phyloP scores from a whole-genome alignment of 1,139 yeast genomes.

The Kodamaea plutei region DNA sequence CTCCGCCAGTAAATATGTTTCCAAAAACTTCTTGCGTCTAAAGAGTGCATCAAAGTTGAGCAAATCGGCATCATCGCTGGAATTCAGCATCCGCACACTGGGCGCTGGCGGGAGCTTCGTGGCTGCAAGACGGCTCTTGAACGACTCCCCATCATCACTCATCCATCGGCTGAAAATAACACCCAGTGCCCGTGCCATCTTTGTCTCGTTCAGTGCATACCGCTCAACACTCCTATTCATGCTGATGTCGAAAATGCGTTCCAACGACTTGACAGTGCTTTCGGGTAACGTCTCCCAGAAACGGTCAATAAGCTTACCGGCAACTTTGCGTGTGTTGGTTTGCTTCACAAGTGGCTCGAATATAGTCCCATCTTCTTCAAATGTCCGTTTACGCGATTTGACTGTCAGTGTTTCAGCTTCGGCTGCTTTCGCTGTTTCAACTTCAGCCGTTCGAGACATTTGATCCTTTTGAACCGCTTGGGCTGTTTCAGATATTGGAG shows the following conservation, averaged over 20 bases:
- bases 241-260: slow-evolving; percentile 28
- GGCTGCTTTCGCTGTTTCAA: too few species aligned
- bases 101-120: slow-evolving; percentile 33
- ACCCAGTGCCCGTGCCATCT: slow-evolving; percentile 25
- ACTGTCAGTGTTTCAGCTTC: too few species aligned
- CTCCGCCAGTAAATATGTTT: slow-evolving; percentile 42
- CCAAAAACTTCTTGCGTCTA: slow-evolving; percentile 29
- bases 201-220: slow-evolving; percentile 17
- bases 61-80: slow-evolving; percentile 22
- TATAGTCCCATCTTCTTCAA: not conserved
- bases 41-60: slow-evolving; percentile 30
- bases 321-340: slow-evolving; percentile 16
- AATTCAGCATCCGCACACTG: too few species aligned
- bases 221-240: slow-evolving; percentile 29
- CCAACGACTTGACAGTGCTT: slow-evolving; percentile 20
- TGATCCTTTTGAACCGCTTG: too few species aligned
- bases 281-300: slow-evolving; percentile 33
- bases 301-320: slow-evolving; percentile 30
- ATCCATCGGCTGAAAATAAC: slow-evolving; percentile 31
- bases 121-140: slow-evolving; percentile 26
- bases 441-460: too few species aligned
- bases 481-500: too few species aligned
- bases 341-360: slow-evolving; percentile 4
- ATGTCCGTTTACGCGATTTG: too few species aligned
- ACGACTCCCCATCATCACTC: slow-evolving; percentile 23